Base-by-base conservation (phyloP, 495 filamentous ascomycete genomes). In the Penicillium verhagenii region DNA sequence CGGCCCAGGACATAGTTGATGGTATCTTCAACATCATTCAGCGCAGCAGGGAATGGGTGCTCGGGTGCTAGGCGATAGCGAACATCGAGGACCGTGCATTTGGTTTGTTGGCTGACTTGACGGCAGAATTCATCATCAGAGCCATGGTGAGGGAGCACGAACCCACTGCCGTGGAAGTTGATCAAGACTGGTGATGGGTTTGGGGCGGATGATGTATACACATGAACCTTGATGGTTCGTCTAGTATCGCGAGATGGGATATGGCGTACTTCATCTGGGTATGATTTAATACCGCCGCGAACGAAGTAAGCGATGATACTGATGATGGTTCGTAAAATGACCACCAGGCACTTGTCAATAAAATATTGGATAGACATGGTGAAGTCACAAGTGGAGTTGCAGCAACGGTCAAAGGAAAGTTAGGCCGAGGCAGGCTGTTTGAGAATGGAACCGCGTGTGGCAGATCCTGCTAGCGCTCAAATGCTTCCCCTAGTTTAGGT, bases 11-110 rank as follows among this genome's bases (percentile, higher is more conserved):
- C 71, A 53, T 72, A 73, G 8, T 63, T 64, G 25, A 77, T 62
- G 9, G 57, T 60, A 55, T 77, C 74, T 53, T 79, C 72, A 29
- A 81, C 87, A 57, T 95, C 90, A 33, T 95, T 75, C 14, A 95
- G 66, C 5, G 87, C 86, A 0, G 86, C 79, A 14, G 90, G 89
- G 67, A 94, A 94, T 0, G 88, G 81, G 57, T 86, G 61, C 65
- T 94, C 88, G 1, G 91, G 91, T 2, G 89, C 82, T 3, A 95
- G 79, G 9, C 91, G 81, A 69, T 96, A 96, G 10, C 84, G 79
- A 5, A 91, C 82, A 52, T 79, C 75, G 19, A 79, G 47, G 16
- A 77, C 74, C 6, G 69, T 71, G 54, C 75, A 71, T 8, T 61
- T 63, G 21, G 75, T 72, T 16, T 68, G 53, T 7, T 47, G 54